A percentile compares a stretch with the other conserved stretches of the same genome.
phyloP scores from a whole-genome alignment of 2,329 filamentous ascomycete species.

The Dothideomycetes sp. region DNA sequence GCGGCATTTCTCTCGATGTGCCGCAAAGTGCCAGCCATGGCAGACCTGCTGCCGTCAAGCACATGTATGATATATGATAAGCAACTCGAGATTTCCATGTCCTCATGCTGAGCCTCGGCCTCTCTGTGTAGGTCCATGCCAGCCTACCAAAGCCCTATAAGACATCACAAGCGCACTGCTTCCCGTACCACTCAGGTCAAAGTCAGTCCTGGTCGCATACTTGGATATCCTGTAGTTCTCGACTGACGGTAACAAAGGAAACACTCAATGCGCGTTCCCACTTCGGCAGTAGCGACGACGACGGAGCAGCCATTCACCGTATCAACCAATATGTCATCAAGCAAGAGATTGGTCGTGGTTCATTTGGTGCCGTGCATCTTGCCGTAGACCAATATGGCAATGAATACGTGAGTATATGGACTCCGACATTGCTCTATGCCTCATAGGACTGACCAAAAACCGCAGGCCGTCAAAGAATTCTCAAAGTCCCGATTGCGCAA shows the following conservation, averaged over 20 bases:
- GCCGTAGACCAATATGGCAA: slow-evolving; percentile 82
- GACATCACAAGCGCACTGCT: slow-evolving; percentile 54
- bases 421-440: background rate
- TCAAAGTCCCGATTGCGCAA: slow-evolving; percentile 86
- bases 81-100: background rate
- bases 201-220: slow-evolving; percentile 29
- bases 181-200: slow-evolving; percentile 56
- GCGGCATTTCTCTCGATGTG: slow-evolving; percentile 41
- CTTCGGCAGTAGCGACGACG: slow-evolving; percentile 74
- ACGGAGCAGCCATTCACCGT: slow-evolving; percentile 69
- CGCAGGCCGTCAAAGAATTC: slow-evolving; percentile 93
- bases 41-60: slow-evolving; percentile 38
- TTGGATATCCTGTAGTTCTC: background rate
- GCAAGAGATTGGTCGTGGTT: slow-evolving; percentile 93
- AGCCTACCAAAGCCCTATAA: slow-evolving; percentile 52
- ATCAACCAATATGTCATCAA: slow-evolving; percentile 95
- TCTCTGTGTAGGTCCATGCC: slow-evolving; percentile 42
- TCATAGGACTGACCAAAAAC: background rate
- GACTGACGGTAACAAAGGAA: slow-evolving; percentile 59
- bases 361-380: slow-evolving; percentile 86
- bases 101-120: slow-evolving; percentile 17
- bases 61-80: slow-evolving; percentile 37
- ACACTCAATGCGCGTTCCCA: slow-evolving; percentile 83
- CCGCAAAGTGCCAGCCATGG: slow-evolving; percentile 29
- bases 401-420: slow-evolving; percentile 88